Evolutionary conservation across 2,329 filamentous ascomycete genomes (phyloP).

Genomic region (Sphaerostilbella broomeana): DNA sequence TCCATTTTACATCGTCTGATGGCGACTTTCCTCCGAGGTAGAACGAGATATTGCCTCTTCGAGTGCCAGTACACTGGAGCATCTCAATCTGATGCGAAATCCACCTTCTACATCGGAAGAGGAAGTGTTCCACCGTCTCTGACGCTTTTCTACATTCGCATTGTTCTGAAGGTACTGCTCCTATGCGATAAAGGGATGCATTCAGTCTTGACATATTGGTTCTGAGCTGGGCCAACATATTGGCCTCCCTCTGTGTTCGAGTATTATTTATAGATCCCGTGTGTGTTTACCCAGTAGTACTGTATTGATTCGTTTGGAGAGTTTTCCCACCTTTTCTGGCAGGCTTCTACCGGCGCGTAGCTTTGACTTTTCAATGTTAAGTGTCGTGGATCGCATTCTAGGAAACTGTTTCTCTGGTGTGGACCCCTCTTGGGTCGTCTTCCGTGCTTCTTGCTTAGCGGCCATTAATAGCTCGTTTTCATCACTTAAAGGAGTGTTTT

Average conservation of each 20-base stretch:
- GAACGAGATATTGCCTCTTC: neutral
- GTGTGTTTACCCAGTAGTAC: too few species aligned
- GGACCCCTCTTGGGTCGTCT: neutral
- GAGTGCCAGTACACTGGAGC: neutral
- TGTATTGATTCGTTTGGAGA: neutral
- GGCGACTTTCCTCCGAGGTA: neutral
- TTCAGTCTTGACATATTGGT: too few species aligned
- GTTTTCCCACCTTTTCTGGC: neutral
- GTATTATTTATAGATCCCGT: too few species aligned
- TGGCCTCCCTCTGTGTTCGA: too few species aligned
- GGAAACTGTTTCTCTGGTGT: neutral
- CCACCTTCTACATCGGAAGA: too few species aligned
- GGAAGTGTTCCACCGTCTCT: too few species aligned
- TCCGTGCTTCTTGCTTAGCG: neutral
- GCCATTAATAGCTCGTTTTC: too few species aligned
- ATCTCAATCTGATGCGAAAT: neutral
- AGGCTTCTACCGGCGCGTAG: neutral
- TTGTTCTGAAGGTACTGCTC: too few species aligned
- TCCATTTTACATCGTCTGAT: neutral
- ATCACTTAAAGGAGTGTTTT: too few species aligned
- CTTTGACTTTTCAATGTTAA: neutral
- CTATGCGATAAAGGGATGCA: too few species aligned
- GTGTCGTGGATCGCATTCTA: neutral
- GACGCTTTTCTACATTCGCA: too few species aligned
- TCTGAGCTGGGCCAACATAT: too few species aligned